A percentile compares a stretch with the other conserved stretches of the same genome.
Evolutionary conservation across 768 basidiomycete genomes (phyloP).

Genomic region (Pleurotus pulmonarius): DNA sequence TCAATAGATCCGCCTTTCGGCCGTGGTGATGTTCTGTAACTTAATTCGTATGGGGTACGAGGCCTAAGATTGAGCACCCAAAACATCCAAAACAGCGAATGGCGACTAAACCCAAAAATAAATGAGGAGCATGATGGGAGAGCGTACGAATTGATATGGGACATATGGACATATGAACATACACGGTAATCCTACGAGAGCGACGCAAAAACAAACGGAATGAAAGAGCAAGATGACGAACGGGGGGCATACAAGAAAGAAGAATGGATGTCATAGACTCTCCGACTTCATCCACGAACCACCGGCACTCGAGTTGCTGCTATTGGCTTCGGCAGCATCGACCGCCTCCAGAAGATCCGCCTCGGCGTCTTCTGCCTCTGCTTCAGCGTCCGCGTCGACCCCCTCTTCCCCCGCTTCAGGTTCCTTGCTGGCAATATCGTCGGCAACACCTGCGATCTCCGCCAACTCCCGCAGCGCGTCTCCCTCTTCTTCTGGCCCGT

Average conservation of each 20-base stretch:
- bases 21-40: too few species aligned
- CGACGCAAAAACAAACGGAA: not conserved
- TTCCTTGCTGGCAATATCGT: conserved; percentile 20
- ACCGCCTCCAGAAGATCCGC: conserved; percentile 49
- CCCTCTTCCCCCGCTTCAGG: conserved; percentile 11
- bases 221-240: not conserved
- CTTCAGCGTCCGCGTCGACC: conserved; percentile 31
- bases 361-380: conserved; percentile 31
- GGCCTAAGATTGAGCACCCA: too few species aligned
- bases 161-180: too few species aligned
- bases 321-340: conserved; percentile 45
- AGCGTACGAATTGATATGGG: too few species aligned
- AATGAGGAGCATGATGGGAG: too few species aligned
- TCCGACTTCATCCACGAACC: conserved; percentile 16
- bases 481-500: conserved; percentile 10
- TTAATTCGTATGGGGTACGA: too few species aligned
- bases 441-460: conserved; percentile 23
- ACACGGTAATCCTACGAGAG: too few species aligned
- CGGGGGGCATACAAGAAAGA: not conserved
- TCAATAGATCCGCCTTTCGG: too few species aligned
- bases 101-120: too few species aligned
- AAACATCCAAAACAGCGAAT: too few species aligned
- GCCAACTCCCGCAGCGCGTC: conserved; percentile 7
- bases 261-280: not conserved
- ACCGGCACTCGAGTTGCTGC: conserved; percentile 23